Conservation (phyloP, 225 moss, liverwort and hornwort genomes). For the Marchantia polymorpha region DNA sequence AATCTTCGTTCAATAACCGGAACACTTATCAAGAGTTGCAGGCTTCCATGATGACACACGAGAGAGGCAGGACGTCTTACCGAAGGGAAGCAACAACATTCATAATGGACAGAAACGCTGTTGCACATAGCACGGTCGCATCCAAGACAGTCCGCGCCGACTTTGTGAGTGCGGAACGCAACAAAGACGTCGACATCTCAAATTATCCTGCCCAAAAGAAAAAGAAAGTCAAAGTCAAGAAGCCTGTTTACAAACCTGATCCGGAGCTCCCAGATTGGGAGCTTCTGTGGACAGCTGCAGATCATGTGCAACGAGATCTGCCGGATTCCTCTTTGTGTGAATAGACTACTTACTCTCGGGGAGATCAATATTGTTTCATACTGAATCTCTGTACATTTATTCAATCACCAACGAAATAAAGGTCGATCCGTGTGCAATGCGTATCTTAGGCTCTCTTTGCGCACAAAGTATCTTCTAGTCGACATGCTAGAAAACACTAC, state of each 20-base stretch:
- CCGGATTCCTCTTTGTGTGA: constrained; percentile 5
- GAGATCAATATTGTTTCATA: not conserved
- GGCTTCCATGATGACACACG: not conserved
- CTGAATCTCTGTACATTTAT: not conserved
- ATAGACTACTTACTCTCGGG: not conserved
- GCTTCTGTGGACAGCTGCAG: constrained; percentile 28
- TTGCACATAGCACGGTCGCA: not conserved
- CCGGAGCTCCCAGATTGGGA: constrained; percentile 27
- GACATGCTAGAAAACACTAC: no score
- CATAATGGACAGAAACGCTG: not conserved
- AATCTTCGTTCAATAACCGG: not conserved
- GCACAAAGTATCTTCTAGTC: no score
- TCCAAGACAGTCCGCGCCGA: no score
- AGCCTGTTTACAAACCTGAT: not conserved
- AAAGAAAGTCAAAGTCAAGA: not conserved
- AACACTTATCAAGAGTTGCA: not conserved
- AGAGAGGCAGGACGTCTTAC: not conserved
- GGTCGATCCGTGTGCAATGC: no score
- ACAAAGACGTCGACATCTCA: not conserved
- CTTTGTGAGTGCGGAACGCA: not conserved
- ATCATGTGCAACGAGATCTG: not conserved
- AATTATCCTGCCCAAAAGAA: not conserved
- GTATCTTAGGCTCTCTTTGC: no score
- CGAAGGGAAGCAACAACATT: not conserved
- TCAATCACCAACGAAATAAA: no score